Base-by-base conservation (phyloP, 805 yeast genomes). In the Scheffersomyces ergatensis region DNA sequence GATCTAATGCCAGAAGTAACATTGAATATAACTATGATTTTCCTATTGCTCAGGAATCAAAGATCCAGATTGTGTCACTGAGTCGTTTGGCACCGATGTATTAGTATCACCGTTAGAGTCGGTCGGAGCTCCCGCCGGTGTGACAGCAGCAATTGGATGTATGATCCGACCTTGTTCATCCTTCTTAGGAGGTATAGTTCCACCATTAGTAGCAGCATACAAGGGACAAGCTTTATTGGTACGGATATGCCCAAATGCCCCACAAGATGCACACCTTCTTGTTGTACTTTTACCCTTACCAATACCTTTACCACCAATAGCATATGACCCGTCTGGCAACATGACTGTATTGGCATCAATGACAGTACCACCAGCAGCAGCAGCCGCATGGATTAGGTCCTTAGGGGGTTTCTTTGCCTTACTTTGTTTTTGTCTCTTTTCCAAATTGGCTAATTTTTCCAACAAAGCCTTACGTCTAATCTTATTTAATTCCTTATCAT, bases 251-350 rank as follows among this genome's bases (percentile, higher is more conserved):
- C 98, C 99, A 47, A 86, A 75, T 11, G 92, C 93, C 17, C 98
- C 98, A 73, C 99, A 92, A 0, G 93, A 84, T 3, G 95, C 90
- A 66, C 99, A 92, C 55, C 88, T 80, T 58, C 99, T 73, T 7
- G 85, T 83, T 4, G 80, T 81, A 23, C 83, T 74, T 53, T 83
- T 83, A 24, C 85, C 85, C 53, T 84, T 84, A 23, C 87, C 88
- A 32, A 78, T 77, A 18, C 86, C 85, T 50, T 80, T 82, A n/a
- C 83, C 85, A 26, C 79, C 76, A 33, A 76, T 58, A 2, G 73
- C 73, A 44, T 60, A 63, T 11, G 71, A 61, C 1, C 74, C 74
- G 47, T 68, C 73, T 1, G 76, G 74, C 40, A 69, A 49, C 51
- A 64, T 54, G 4, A 67, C 72, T 0, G 74, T 67, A 49, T 69